Evolutionary conservation across 139 green algal genomes (phyloP).

Genomic region (Eudorina sp.): DNA sequence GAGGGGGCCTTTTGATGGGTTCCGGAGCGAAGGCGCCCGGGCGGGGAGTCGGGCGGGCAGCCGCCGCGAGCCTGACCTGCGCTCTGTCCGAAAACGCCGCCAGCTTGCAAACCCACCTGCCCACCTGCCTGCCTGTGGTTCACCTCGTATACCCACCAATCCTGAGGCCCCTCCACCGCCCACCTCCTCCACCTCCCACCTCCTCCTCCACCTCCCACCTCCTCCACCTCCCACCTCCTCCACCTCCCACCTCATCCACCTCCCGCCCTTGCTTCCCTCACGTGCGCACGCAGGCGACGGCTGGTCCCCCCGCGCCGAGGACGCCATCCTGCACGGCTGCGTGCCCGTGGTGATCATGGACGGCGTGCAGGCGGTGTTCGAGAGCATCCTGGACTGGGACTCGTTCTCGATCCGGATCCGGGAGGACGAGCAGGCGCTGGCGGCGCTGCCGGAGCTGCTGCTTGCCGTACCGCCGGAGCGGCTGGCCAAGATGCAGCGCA

Average conservation of each 20-base stretch:
- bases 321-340: slow-evolving; percentile 79
- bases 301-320: slow-evolving; percentile 67
- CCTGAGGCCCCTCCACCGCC: too few species aligned
- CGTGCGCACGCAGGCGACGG: slow-evolving; percentile 56
- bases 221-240: not conserved
- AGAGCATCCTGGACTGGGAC: slow-evolving; percentile 51
- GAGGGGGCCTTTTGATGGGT: too few species aligned
- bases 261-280: too few species aligned
- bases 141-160: not conserved
- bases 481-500: slow-evolving; percentile 36
- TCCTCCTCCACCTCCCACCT: too few species aligned
- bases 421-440: slow-evolving; percentile 30
- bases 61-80: not conserved
- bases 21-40: not conserved
- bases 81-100: not conserved
- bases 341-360: slow-evolving; percentile 73
- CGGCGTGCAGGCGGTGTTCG: slow-evolving; percentile 26
- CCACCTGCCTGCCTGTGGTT: not conserved
- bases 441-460: slow-evolving; percentile 20
- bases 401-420: slow-evolving; percentile 50
- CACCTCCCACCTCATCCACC: not conserved
- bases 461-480: not conserved
- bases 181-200: too few species aligned
- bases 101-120: not conserved
- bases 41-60: not conserved